Conservation (phyloP, 345 rosid species). For the Raphanus raphanistrum region DNA sequence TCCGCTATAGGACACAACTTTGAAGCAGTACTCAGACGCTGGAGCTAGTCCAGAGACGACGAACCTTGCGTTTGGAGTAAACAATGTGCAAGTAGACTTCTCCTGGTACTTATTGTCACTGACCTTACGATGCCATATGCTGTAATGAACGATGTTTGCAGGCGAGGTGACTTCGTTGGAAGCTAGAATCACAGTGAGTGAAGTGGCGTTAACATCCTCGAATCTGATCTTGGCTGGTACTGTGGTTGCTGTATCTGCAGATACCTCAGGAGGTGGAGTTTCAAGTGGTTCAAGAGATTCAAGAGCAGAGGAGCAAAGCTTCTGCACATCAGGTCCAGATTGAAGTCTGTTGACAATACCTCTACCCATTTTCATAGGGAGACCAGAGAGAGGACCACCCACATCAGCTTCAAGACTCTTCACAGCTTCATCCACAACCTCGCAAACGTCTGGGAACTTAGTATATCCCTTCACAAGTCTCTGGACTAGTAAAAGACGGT, state of each 20-base stretch:
- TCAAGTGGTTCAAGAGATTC: slow-evolving; percentile 51
- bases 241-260: slow-evolving; percentile 40
- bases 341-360: slow-evolving; percentile 81
- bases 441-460: slow-evolving; percentile 43
- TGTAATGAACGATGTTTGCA: slow-evolving; percentile 50
- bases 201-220: slow-evolving; percentile 64
- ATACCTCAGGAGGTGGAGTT: slow-evolving; percentile 26
- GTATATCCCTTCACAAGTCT: slow-evolving; percentile 56
- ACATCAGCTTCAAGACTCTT: slow-evolving; percentile 58
- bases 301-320: slow-evolving; percentile 63
- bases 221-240: slow-evolving; percentile 52
- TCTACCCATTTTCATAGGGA: slow-evolving; percentile 62
- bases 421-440: slow-evolving; percentile 55
- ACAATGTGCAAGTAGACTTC: slow-evolving; percentile 73
- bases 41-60: slow-evolving; percentile 66
- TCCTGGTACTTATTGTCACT: slow-evolving; percentile 51
- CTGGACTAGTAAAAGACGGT: slow-evolving; percentile 58
- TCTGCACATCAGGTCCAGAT: slow-evolving; percentile 72
- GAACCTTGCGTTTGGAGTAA: slow-evolving; percentile 61
- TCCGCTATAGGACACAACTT: slow-evolving; percentile 56
- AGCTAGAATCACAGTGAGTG: slow-evolving; percentile 61
- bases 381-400: slow-evolving; percentile 73
- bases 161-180: slow-evolving; percentile 42
- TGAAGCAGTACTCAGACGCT: slow-evolving; percentile 69
- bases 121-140: slow-evolving; percentile 78